These are phyloP conservation scores for Ceratobasidium sp. DNA, from an alignment of 1,284 basidiomycete genomes.

Conservation along the genomic window DNA sequence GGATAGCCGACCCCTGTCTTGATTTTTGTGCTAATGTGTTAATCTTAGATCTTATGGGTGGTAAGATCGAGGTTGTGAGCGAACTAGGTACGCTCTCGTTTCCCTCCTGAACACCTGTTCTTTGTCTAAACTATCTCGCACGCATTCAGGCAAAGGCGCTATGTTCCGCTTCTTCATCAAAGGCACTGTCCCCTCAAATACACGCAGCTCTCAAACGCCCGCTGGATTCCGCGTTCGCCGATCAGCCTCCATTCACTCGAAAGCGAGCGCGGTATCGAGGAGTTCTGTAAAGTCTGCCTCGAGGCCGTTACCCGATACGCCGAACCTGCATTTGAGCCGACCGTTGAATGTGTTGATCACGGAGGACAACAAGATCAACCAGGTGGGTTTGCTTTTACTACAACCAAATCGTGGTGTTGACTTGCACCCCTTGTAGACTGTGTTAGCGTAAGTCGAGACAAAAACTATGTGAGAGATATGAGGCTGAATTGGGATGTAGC, in stretches of 20 bases:
- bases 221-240: neutral
- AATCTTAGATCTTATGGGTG: slow-evolving; percentile 48
- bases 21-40: neutral
- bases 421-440: neutral
- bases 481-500: slow-evolving; percentile 18
- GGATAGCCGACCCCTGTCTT: neutral
- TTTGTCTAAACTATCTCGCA: neutral
- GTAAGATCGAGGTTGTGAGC: slow-evolving; percentile 49
- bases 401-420: neutral
- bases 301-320: slow-evolving; percentile 24
- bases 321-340: slow-evolving; percentile 8
- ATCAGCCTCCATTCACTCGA: slow-evolving; percentile 29
- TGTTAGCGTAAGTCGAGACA: slow-evolving; percentile 8
- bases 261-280: slow-evolving; percentile 26
- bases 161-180: slow-evolving; percentile 51
- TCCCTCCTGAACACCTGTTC: neutral
- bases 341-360: slow-evolving; percentile 48
- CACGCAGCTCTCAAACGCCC: neutral
- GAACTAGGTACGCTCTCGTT: slow-evolving; percentile 23
- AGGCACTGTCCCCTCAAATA: slow-evolving; percentile 28
- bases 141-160: slow-evolving; percentile 47
- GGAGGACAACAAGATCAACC: slow-evolving; percentile 50
- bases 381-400: slow-evolving; percentile 32
- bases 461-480: neutral
- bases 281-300: slow-evolving; percentile 5